Conservation (phyloP, 305 asterid species). For the Ilex paraguariensis region DNA sequence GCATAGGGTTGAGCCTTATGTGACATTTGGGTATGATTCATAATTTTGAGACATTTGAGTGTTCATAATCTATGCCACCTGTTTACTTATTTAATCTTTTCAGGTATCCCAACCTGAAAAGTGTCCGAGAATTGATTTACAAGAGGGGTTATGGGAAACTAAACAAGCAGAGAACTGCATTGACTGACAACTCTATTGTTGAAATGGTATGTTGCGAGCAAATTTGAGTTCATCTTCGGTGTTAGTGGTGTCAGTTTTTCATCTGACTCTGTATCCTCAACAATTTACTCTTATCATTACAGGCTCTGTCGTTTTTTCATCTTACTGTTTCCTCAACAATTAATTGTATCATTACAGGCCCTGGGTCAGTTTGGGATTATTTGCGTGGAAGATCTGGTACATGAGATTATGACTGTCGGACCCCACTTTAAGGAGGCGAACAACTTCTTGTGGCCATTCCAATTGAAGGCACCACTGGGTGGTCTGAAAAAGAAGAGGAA, state of each 20-base stretch:
- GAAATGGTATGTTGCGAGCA: conserved; percentile 44
- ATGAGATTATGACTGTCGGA: conserved; percentile 69
- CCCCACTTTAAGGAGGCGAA: conserved; percentile 71
- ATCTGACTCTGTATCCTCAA: not conserved
- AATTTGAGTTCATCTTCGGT: not conserved
- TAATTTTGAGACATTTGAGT: too few relatives aligned
- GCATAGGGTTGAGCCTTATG: conserved; percentile 75
- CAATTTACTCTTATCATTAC: not conserved
- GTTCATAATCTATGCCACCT: too few relatives aligned
- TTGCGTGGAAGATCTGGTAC: conserved; percentile 64
- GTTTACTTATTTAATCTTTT: too few relatives aligned
- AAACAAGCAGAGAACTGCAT: conserved; percentile 60
- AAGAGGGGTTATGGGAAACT: conserved; percentile 82
- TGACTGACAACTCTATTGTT: conserved; percentile 66
- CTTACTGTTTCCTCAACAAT: not conserved
- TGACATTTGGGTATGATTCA: conserved; percentile 53
- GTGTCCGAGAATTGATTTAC: conserved; percentile 71
- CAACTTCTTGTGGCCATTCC: conserved; percentile 70
- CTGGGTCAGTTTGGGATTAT: conserved; percentile 58
- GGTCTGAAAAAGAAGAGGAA: conserved; percentile 61
- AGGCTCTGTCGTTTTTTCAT: conserved; percentile 24
- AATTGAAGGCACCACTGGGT: conserved; percentile 51
- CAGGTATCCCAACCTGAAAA: conserved; percentile 55
- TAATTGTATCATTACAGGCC: conserved; percentile 12
- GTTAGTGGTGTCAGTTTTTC: not conserved